Conservation (phyloP, 495 filamentous ascomycete species). For the Pyrenula massariospora region DNA sequence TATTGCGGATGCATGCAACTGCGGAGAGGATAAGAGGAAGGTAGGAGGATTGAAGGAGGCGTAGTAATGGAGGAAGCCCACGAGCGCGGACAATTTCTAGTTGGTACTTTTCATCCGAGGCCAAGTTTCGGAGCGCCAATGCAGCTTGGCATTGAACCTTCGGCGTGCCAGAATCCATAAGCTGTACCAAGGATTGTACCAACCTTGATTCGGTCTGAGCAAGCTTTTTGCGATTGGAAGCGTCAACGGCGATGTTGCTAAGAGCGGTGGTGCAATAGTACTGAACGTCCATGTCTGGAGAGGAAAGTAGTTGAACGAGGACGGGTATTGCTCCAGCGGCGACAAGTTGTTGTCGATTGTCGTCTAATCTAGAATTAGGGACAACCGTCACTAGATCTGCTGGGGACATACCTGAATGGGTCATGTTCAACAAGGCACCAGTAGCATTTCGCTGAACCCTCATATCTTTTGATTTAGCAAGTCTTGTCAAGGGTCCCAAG, state of each 20-base stretch:
- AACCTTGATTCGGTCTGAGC: constrained; percentile 80
- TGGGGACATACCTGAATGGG: constrained; percentile 71
- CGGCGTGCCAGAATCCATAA: constrained; percentile 94
- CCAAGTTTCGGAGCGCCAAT: constrained; percentile 84
- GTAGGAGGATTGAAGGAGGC: constrained; percentile 86
- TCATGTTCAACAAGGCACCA: constrained; percentile 95
- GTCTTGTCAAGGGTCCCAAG: constrained; percentile 72
- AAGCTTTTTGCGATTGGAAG: constrained; percentile 77
- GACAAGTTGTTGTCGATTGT: constrained; percentile 93
- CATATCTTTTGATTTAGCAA: constrained; percentile 98
- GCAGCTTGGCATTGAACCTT: constrained; percentile 98
- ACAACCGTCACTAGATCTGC: not conserved
- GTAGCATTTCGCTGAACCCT: constrained; percentile 96
- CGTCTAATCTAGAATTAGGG: constrained; percentile 43
- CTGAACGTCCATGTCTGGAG: constrained; percentile 89
- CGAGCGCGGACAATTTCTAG: constrained; percentile 87
- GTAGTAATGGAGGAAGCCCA: constrained; percentile 72
- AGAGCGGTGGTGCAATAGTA: constrained; percentile 98
- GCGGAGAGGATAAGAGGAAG: constrained; percentile 92
- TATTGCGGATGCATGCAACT: constrained; percentile 96
- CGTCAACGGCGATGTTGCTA: constrained; percentile 95
- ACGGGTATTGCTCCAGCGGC: constrained; percentile 95
- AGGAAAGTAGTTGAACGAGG: constrained; percentile 84
- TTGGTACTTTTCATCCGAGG: constrained; percentile 97
- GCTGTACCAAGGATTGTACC: constrained; percentile 82